Evolutionary conservation across 1,139 yeast genomes (phyloP), one percentile per base, ranked within the genome.

Genomic region (Kurtzmaniella quercitrusa): DNA sequence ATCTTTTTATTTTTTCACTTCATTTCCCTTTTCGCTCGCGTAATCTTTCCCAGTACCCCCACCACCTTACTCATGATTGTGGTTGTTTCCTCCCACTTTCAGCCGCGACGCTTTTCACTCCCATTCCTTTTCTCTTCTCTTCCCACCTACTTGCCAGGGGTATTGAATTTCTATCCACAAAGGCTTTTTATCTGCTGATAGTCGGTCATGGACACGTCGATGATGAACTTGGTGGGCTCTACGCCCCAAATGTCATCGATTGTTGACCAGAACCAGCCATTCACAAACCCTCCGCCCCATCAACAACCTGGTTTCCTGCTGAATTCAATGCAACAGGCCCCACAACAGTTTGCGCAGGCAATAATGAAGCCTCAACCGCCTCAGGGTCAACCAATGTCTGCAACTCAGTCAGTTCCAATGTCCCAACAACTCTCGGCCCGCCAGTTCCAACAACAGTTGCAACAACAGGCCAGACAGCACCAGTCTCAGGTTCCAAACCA

Each of bases 161-260:
- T 26, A 26, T 26, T 14, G 5, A 26, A 4, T 4, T 21, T 4
- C 12, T 11, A 12, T 26, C 5, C n/a, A 5, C 12, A 11, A 5
- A 11, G n/a, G n/a, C 5, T 26, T 9, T 12, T 26, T 9, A 11
- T 14, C 30, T 5, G n/a, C n/a, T 9, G 6, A 9, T 26, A 11
- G 30, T 26, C 5, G 30, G 14, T 9, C 9, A 26, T 26, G 30
- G 30, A 26, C 30, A 9, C 18, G 15, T 28, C 23, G 14, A 47
- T 49, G 45, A 49, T 47, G 46, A 49, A 48, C 38, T 44, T 49
- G 45, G 39, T 45, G 33, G 50, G 50, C 32, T 37, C 46, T 42
- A 45, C 39, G 35, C 45, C 44, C 22, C 50, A 47, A 39, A 41
- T 45, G 44, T 23, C 46, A 19, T 39, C 47, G 3, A 43, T 49